Evolutionary conservation across 179 eudicot genomes (phyloP), one percentile per base, ranked within the genome.

Genomic region (Sideroxylon spinosum): DNA sequence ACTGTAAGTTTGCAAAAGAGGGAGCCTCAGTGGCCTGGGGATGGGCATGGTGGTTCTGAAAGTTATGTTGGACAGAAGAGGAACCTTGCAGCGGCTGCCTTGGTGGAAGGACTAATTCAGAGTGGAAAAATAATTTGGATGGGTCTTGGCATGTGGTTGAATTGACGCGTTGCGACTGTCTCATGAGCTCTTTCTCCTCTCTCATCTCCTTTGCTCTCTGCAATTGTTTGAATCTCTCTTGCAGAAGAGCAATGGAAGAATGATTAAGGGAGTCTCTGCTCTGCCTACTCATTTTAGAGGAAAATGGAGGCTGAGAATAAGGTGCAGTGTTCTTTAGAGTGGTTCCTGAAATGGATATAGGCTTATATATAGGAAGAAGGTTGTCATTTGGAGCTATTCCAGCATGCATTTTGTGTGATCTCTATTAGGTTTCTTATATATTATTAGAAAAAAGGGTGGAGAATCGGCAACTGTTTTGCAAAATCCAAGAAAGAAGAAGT

Each of bases 241-340:
- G 76, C 53, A 70, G 76, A 78, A 78, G 80, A 60, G 68, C 75
- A 55, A 78, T 70, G 19, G 80, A 78, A 52, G 80, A 69, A 57
- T 66, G 75, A 69, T 4, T 48, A 17, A 46, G 11, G 29, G 73
- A 48, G 12, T 66, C 50, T 17, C 32, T 22, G 20, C 23, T 32
- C 32, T 67, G 53, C 65, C 19, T 67, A 25, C 64, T 56, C 73
- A 77, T 55, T 37, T 10, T 74, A 37, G 16, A 76, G 17, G 28
- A 29, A 44, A 22, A 61, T 37, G 44, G 44, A 37, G 44, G 37
- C 17, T 60, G 70, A 32, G 10, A 37, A 68, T 44, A 13, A 9
- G 23, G 25, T n/a, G 25, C 25, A 60, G 64, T 7, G 23, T 20
- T 8, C 7, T 60, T 20, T 60, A 60, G 64, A 60, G 11, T 60